Conservation (phyloP, 768 basidiomycete genomes). For the Agrocybe pediades region DNA sequence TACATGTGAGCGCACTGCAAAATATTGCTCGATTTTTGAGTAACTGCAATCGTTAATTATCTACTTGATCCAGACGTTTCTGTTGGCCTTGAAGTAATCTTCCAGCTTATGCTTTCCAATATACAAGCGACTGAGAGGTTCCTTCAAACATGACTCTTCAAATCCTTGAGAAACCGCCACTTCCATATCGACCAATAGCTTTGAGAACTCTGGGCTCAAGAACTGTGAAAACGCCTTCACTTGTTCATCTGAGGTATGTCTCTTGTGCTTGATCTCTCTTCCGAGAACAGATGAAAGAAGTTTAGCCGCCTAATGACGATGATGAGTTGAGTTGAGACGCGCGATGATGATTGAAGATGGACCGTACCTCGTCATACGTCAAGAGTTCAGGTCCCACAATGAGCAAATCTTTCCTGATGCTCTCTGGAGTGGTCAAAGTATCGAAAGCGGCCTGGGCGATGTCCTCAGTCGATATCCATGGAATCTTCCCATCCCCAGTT, state of each 20-base stretch:
- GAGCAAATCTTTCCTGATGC: constrained; percentile 5
- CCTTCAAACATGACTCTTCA: constrained; percentile 16
- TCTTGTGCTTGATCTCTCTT: constrained; percentile 24
- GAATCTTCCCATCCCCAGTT: constrained; percentile 20
- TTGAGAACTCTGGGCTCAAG: constrained; percentile 12
- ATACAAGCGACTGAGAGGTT: constrained; percentile 15
- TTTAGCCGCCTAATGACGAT: constrained; percentile 18
- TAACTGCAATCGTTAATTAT: background rate
- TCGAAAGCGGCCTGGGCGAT: constrained; percentile 29
- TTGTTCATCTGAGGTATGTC: constrained; percentile 14
- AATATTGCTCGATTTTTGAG: background rate
- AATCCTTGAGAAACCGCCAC: constrained; percentile 14
- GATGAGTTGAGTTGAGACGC: background rate
- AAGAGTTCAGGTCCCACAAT: constrained; percentile 11
- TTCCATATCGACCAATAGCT: constrained; percentile 11
- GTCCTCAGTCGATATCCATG: constrained; percentile 25
- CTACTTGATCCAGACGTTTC: constrained; percentile 16
- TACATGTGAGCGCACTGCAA: too few species aligned
- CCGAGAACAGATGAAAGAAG: constrained; percentile 23
- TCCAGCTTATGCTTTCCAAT: constrained; percentile 3
- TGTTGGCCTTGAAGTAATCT: constrained; percentile 22
- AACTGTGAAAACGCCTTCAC: background rate
- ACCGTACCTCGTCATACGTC: constrained; percentile 14
- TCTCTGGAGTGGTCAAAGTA: constrained; percentile 19
- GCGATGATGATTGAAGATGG: background rate